phyloP scores from a whole-genome alignment of 2,329 filamentous ascomycete genomes.

The Xenoacremonium recifei region DNA sequence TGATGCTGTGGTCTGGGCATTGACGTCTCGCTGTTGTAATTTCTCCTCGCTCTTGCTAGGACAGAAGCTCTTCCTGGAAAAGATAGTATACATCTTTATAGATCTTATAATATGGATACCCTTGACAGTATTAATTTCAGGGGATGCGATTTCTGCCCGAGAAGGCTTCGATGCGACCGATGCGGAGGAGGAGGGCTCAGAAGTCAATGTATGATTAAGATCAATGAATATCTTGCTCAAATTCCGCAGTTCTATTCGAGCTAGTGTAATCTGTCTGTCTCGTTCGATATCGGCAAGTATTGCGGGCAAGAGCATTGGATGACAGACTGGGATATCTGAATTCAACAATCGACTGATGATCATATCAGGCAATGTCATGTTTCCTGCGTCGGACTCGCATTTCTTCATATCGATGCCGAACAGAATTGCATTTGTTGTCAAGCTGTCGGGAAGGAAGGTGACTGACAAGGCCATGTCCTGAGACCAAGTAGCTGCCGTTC shows the following conservation, averaged over 20 bases:
- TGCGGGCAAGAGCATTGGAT: constrained; percentile 14
- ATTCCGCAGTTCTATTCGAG: neutral
- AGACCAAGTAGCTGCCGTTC: constrained; percentile 9
- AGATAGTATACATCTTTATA: too few species aligned
- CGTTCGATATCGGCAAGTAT: constrained; percentile 17
- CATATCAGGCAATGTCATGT: neutral
- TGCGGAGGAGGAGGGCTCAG: too few species aligned
- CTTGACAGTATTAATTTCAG: too few species aligned
- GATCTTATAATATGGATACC: too few species aligned
- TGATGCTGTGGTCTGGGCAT: too few species aligned
- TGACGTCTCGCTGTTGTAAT: too few species aligned
- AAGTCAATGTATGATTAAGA: too few species aligned
- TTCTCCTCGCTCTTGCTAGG: too few species aligned
- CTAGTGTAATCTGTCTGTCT: constrained; percentile 11
- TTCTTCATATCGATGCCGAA: constrained; percentile 8
- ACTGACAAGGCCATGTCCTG: constrained; percentile 12
- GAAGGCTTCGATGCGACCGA: too few species aligned
- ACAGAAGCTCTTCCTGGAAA: too few species aligned
- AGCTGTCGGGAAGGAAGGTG: constrained; percentile 9
- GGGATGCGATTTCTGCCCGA: too few species aligned
- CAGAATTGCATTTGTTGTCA: constrained; percentile 11
- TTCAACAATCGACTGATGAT: constrained; percentile 4
- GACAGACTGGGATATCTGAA: constrained; percentile 7
- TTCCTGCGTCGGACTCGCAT: constrained; percentile 1
- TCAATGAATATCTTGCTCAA: neutral